Base-by-base conservation (phyloP, 2,329 filamentous ascomycete species). In the Neonectria coccinea region DNA sequence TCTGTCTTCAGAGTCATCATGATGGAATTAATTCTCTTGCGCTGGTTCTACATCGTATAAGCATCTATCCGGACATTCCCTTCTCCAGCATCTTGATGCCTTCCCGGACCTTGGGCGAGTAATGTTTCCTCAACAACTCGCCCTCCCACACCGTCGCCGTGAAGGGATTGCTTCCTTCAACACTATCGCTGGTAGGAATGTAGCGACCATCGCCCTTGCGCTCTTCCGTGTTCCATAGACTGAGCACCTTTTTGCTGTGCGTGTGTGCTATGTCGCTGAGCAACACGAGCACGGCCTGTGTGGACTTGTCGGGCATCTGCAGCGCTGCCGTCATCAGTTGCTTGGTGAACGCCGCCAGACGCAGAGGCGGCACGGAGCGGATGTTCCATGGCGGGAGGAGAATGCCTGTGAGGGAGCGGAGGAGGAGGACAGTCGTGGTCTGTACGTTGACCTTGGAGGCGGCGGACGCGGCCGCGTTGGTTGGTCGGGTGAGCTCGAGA, bases 171-270 rank as follows among this genome's bases (percentile, higher is more conserved):
- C 91, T 94, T 8, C 88, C 90, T 79, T 97, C 95, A 4, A 97
- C 87, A 68, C 91, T 92, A 29, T 86, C 85, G 48, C 89, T 88
- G 47, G 91, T 78, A 1, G 93, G 85, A 78, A 94, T 91, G 74
- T 92, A 98, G 1, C 91, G 88, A 2, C 96, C 96, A 76, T 98
- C 95, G 7, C 95, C 95, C 77, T 92, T 92, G 54, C 95, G 86
- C 82, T 98, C 96, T 77, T 98, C 95, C 0, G 94, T 97, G 74
- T 97, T 90, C 95, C 96, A 99, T 65, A 99, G 79, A n/a, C 91
- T 88, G 41, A 88, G 88, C 47, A 98, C 88, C 79, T 95, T 97
- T 72, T 89, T 90, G 52, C 90, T 90, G 77, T 99, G 94, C 2
- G 90, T 90, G 78, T 92, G 92, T 0, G 91, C 88, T 2, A 98